Evolutionary conservation across 306 rosid genomes (phyloP).

Genomic region (Erythrophleum fordii): DNA sequence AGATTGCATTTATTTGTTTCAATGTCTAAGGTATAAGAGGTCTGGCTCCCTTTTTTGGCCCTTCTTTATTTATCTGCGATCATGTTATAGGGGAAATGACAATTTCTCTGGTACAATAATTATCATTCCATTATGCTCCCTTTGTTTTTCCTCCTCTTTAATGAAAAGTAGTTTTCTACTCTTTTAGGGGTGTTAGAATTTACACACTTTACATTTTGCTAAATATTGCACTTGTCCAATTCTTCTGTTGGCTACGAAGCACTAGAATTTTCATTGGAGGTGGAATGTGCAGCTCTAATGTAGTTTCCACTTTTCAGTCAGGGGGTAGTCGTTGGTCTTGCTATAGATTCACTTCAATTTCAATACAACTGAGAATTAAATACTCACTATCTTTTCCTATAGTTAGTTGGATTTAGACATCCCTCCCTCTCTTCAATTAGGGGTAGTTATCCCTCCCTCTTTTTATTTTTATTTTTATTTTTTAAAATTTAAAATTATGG

Average conservation of each 20-base stretch:
- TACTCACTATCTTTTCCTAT: background rate
- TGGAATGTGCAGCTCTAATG: background rate
- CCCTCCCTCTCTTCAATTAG: background rate
- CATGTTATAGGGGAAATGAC: background rate
- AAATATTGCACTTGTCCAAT: background rate
- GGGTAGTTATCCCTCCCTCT: background rate
- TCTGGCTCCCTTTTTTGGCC: background rate
- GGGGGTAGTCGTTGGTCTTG: background rate
- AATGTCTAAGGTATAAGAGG: background rate
- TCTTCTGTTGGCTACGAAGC: constrained; percentile 24
- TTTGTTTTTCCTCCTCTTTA: background rate
- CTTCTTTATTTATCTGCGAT: background rate
- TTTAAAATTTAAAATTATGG: background rate
- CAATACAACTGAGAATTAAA: background rate
- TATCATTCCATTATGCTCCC: background rate
- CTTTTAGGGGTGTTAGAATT: background rate
- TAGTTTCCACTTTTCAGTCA: constrained; percentile 7
- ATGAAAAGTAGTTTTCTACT: background rate
- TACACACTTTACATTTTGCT: background rate
- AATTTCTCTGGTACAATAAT: background rate
- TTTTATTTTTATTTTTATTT: too few relatives aligned
- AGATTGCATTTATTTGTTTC: constrained; percentile 14
- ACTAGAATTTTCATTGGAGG: constrained; percentile 11
- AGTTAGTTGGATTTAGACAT: background rate
- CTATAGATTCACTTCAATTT: background rate